Base-by-base conservation (phyloP, 2,329 filamentous ascomycete species). In the Phyllosticta capitalensis region DNA sequence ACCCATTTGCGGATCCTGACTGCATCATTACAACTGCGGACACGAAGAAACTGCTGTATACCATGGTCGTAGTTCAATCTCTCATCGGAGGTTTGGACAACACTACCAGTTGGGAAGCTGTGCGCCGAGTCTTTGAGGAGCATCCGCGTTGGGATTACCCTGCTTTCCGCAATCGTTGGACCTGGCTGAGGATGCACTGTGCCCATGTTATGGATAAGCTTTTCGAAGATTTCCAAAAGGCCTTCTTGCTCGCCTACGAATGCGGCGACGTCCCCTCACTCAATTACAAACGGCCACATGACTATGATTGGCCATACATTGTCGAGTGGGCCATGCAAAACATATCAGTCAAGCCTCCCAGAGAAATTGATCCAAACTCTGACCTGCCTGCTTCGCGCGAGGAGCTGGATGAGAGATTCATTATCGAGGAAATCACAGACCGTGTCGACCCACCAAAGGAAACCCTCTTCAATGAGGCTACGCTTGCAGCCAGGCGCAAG, bases 281-380 rank as follows among this genome's bases (percentile, higher is more conserved):
- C 20, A 76, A 90, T 68, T 88, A 82, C 63, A 78, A 88, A 55
- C 74, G 87, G 52, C 77, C 84, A 0, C 70, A 80, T 48, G 78
- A 79, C 1, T 90, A 89, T 61, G 85, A 92, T 67, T 91, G 89
- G 87, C 72, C 76, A 9, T 71, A 69, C 4, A 71, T 92, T 5
- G 80, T 91, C 53, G 76, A 80, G 38, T 92, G 89, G 89, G 80
- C 85, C 1, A 74, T 83, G 63, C 76, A 78, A 21, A 80, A 71
- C 22, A 71, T 65, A 12, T 54, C 10, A 58, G 59, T 19, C 50
- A 59, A 50, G 38, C 56, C 52, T n/a, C 60, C 50, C 10, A 20
- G 33, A 10, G 30, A 55, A 20, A 4, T 30, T 30, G 56, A 54
- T 55, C 19, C n/a, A 20, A 21, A 58, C 19, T 21, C 55, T 9